These are phyloP conservation scores for Flaveria bidentis DNA, from an alignment of 129 eudicot genomes.

Conservation along the genomic window DNA sequence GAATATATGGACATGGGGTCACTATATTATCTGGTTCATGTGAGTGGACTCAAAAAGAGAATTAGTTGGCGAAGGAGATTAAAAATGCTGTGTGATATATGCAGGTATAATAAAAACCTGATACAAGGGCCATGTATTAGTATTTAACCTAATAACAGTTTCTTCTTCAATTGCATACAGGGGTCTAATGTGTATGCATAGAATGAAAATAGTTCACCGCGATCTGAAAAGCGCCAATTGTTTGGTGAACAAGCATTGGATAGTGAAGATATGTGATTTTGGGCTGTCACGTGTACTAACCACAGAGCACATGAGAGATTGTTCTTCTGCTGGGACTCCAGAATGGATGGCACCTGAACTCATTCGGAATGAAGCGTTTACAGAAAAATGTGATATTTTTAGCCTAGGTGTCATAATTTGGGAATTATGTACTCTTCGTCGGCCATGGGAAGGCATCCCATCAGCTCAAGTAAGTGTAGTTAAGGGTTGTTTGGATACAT, in stretches of 20 bases:
- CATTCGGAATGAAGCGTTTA: conserved; percentile 84
- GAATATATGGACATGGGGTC: conserved; percentile 98
- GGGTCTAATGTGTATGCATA: conserved; percentile 89
- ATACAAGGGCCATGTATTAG: not conserved
- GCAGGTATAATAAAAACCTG: conserved; percentile 54
- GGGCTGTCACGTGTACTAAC: conserved; percentile 79
- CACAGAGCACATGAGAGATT: conserved; percentile 47
- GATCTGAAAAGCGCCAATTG: conserved; percentile 94
- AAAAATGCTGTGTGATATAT: conserved; percentile 85
- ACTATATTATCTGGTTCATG: conserved; percentile 76
- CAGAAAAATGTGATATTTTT: conserved; percentile 91
- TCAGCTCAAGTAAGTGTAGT: conserved; percentile 60
- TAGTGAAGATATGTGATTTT: conserved; percentile 90
- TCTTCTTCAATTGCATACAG: conserved; percentile 36
- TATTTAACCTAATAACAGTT: conserved; percentile 14
- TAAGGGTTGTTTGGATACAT: not conserved
- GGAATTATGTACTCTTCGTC: conserved; percentile 82
- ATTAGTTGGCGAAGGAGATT: conserved; percentile 88
- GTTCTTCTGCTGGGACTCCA: conserved; percentile 95
- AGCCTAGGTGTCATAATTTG: conserved; percentile 94
- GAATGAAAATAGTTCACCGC: conserved; percentile 88
- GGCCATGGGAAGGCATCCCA: conserved; percentile 95
- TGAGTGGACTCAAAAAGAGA: conserved; percentile 81
- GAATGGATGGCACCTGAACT: conserved; percentile 99
- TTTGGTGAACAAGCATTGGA: conserved; percentile 81